Evolutionary conservation across 192 early-diverging fungal species (phyloP).

Genomic region (Paraglomus brasilianum): DNA sequence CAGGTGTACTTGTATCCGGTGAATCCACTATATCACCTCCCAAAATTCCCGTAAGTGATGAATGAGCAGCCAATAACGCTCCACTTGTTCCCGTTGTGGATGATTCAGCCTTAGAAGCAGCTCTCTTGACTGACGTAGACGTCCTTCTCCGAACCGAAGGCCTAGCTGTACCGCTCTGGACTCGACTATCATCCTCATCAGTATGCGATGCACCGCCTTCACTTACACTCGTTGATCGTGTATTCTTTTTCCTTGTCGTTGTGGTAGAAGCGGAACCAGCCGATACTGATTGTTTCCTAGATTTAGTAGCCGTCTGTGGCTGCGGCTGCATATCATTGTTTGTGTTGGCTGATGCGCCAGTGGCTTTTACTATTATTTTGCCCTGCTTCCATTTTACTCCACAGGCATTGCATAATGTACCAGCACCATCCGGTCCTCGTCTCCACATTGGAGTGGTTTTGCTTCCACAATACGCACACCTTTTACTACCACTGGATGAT

Average conservation of each 20-base stretch:
- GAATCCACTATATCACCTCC: not conserved
- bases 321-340: not conserved
- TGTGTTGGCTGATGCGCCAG: conserved; percentile 4
- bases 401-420: conserved; percentile 79
- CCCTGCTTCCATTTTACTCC: conserved; percentile 84
- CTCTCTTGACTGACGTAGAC: not conserved
- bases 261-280: not conserved
- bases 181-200: conserved; percentile 23
- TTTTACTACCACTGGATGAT: conserved; percentile 41
- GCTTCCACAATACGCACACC: conserved; percentile 64
- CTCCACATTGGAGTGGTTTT: conserved; percentile 78
- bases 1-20: conserved; percentile 3
- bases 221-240: conserved; percentile 1
- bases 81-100: not conserved
- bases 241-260: conserved; percentile 10
- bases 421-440: conserved; percentile 68
- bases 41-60: not conserved
- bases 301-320: not conserved
- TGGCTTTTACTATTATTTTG: conserved; percentile 57
- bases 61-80: not conserved
- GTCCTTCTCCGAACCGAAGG: not conserved
- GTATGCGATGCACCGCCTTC: conserved; percentile 13
- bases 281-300: conserved; percentile 17
- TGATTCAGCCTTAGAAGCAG: not conserved
- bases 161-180: not conserved